A percentile compares a stretch with the other conserved stretches of the same genome.
Conservation (phyloP, 495 filamentous ascomycete genomes). For the Acidiella bohemica region DNA sequence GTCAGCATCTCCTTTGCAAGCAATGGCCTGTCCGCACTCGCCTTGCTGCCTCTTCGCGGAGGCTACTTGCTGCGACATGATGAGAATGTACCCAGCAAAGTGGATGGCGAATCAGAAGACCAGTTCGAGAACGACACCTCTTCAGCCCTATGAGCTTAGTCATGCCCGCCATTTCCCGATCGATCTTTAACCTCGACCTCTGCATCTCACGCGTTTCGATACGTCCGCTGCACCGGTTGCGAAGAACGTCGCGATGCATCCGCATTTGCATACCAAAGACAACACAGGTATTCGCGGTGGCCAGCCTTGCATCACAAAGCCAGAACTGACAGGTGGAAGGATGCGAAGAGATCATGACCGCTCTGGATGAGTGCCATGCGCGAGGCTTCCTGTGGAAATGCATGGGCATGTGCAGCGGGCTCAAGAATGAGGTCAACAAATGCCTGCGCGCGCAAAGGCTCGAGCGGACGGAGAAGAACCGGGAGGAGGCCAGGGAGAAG, state of each 20-base stretch:
- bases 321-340: conserved; percentile 68
- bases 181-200: too few relatives aligned
- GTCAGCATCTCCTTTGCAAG: background rate
- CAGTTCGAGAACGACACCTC: too few relatives aligned
- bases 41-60: conserved; percentile 50
- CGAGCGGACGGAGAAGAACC: conserved; percentile 62
- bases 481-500: conserved; percentile 55
- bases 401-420: conserved; percentile 75
- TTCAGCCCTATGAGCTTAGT: too few relatives aligned
- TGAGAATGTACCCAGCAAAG: too few relatives aligned
- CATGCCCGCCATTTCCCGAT: too few relatives aligned
- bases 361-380: conserved; percentile 91
- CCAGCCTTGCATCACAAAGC: conserved; percentile 41
- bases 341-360: conserved; percentile 84
- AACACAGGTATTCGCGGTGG: conserved; percentile 50
- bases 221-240: too few relatives aligned
- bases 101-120: too few relatives aligned
- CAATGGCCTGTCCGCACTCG: conserved; percentile 22
- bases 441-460: conserved; percentile 69
- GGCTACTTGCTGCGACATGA: conserved; percentile 25
- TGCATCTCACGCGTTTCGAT: too few relatives aligned
- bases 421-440: conserved; percentile 65
- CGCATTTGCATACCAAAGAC: conserved; percentile 82
- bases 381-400: conserved; percentile 80
- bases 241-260: conserved; percentile 96